phyloP scores from a whole-genome alignment of 257 asterid genomes.

The Penstemon eatonii region DNA sequence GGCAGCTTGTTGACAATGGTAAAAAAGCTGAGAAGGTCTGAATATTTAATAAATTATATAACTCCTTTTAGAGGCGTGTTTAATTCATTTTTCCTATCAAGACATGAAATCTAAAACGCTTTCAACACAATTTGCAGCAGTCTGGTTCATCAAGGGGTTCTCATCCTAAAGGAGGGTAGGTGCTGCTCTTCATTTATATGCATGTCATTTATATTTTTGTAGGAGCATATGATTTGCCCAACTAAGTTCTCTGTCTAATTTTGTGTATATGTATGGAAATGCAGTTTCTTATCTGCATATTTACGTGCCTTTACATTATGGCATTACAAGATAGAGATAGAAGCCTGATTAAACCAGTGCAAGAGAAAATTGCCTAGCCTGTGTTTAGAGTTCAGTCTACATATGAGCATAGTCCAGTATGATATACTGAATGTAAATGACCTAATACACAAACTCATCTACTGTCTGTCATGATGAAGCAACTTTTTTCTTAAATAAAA shows the following conservation, averaged over 20 bases:
- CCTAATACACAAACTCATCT: slow-evolving; percentile 8
- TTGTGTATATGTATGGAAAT: slow-evolving; percentile 7
- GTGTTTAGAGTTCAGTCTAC: background rate
- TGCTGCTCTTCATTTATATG: slow-evolving; percentile 27
- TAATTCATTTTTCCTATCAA: slow-evolving; percentile 7
- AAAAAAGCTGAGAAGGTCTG: slow-evolving; percentile 47
- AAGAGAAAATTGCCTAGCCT: background rate
- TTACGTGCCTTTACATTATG: background rate
- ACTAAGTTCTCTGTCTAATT: background rate
- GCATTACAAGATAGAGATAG: background rate
- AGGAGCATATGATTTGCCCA: slow-evolving; percentile 8
- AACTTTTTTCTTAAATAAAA: background rate
- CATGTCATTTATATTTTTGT: slow-evolving; percentile 14
- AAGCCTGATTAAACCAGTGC: slow-evolving; percentile 12
- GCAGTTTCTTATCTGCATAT: background rate
- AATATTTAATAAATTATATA: slow-evolving; percentile 1
- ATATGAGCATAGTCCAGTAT: background rate
- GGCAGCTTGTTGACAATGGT: slow-evolving; percentile 44
- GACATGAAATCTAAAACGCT: slow-evolving; percentile 32
- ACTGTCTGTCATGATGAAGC: background rate
- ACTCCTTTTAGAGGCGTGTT: slow-evolving; percentile 13
- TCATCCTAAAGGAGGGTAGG: slow-evolving; percentile 63
- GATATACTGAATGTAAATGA: slow-evolving; percentile 9
- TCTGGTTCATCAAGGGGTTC: slow-evolving; percentile 54
- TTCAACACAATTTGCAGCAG: slow-evolving; percentile 51